Evolutionary conservation across 225 moss, liverwort and hornwort genomes (phyloP).

Genomic region (Asterella californica): DNA sequence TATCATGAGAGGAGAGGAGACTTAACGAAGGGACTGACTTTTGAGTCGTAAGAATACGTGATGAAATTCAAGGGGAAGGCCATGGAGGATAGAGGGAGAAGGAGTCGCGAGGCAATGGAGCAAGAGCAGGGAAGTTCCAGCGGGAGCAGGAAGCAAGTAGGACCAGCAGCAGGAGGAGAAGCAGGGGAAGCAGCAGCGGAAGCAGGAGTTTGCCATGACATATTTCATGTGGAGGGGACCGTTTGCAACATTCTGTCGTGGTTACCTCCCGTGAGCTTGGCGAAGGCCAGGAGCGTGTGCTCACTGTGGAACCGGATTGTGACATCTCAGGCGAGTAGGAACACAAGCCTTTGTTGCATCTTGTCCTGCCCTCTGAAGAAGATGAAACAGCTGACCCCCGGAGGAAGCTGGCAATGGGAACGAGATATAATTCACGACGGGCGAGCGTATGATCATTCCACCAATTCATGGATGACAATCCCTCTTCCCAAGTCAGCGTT

Average conservation of each 20-base stretch:
- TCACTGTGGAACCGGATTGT: background rate
- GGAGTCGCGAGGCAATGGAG: background rate
- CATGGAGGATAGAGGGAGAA: background rate
- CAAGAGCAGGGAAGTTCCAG: background rate
- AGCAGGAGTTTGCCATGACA: background rate
- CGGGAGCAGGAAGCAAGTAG: background rate
- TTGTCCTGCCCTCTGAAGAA: slow-evolving; percentile 15
- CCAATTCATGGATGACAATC: slow-evolving; percentile 7
- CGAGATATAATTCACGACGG: slow-evolving; percentile 13
- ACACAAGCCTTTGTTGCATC: slow-evolving; percentile 1
- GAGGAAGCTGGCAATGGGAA: slow-evolving; percentile 14
- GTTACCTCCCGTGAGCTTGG: slow-evolving; percentile 11
- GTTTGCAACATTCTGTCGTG: slow-evolving; percentile 12
- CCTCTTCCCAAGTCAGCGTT: slow-evolving; percentile 7
- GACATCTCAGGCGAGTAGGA: background rate
- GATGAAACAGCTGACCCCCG: background rate
- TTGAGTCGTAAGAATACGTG: background rate
- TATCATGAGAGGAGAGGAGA: background rate
- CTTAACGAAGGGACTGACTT: background rate
- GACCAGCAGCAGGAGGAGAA: background rate
- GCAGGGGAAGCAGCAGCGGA: background rate
- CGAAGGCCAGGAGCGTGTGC: slow-evolving; percentile 6
- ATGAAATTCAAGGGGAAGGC: background rate
- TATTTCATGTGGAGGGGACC: slow-evolving; percentile 15
- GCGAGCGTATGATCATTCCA: slow-evolving; percentile 10